Percentiles rank a stretch among this genome's conserved stretches.
Conservation (phyloP, 148 eudicot genomes). For the Silene latifolia region DNA sequence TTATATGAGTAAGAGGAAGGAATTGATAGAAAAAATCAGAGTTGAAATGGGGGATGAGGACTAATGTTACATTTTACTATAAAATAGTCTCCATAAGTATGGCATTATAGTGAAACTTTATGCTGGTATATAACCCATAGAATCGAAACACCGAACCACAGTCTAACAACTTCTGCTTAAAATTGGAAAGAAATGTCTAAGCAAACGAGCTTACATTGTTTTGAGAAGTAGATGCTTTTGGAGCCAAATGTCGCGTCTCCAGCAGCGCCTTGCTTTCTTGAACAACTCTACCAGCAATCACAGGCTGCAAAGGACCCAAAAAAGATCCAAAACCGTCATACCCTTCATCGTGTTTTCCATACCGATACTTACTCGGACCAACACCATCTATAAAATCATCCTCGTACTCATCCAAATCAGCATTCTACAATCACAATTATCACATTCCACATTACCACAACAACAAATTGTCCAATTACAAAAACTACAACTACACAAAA, state of each 20-base stretch:
- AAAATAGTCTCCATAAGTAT: too few species aligned
- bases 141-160: too few species aligned
- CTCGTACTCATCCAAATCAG: slow-evolving; percentile 25
- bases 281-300: slow-evolving; percentile 86
- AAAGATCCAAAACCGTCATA: slow-evolving; percentile 80
- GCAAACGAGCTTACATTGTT: slow-evolving; percentile 44
- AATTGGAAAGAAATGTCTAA: neutral
- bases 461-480: neutral
- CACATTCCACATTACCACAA: neutral
- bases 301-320: slow-evolving; percentile 90
- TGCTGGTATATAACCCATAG: too few species aligned
- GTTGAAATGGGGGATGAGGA: too few species aligned
- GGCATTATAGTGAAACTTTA: too few species aligned
- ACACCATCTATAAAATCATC: slow-evolving; percentile 22
- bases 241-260: slow-evolving; percentile 71
- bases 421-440: slow-evolving; percentile 2
- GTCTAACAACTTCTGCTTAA: too few species aligned
- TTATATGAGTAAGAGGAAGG: too few species aligned
- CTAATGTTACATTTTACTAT: too few species aligned
- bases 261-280: slow-evolving; percentile 84
- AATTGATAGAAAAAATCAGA: too few species aligned
- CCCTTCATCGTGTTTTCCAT: slow-evolving; percentile 4
- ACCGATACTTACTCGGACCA: neutral
- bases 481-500: neutral
- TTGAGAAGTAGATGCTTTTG: slow-evolving; percentile 41